These are phyloP conservation scores for Fusarium nygamai DNA, from an alignment of 2,329 filamentous ascomycete genomes.

Conservation along the genomic window DNA sequence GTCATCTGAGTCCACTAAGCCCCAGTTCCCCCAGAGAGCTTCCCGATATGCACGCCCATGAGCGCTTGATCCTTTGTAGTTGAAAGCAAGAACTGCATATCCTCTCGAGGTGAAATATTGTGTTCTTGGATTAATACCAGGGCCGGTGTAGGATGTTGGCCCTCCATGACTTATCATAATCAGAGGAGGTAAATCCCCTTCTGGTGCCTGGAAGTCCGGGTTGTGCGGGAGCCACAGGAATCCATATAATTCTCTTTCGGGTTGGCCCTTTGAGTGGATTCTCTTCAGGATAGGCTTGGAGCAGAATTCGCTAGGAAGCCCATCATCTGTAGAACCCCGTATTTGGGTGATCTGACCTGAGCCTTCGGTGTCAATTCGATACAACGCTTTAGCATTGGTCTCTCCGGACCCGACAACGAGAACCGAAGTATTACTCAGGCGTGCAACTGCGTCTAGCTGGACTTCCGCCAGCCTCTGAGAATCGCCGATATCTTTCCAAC, in stretches of 20 bases:
- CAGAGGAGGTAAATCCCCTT: conserved; percentile 55
- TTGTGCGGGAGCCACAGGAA: conserved; percentile 63
- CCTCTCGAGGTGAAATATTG: conserved; percentile 66
- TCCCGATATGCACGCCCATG: conserved; percentile 62
- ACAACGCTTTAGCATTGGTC: conserved; percentile 46
- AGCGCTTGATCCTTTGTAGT: conserved; percentile 63
- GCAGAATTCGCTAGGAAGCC: conserved; percentile 45
- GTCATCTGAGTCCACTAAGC: conserved; percentile 61
- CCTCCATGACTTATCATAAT: conserved; percentile 63
- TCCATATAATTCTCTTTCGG: conserved; percentile 51
- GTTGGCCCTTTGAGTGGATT: conserved; percentile 44
- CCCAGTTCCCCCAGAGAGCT: conserved; percentile 60
- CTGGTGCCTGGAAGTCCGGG: conserved; percentile 51
- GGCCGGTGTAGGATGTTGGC: conserved; percentile 55
- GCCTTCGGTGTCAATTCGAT: conserved; percentile 47
- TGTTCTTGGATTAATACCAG: conserved; percentile 55
- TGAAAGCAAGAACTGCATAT: conserved; percentile 61
- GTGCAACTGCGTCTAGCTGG: conserved; percentile 47
- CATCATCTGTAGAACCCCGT: conserved; percentile 48
- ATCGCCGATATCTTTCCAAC: conserved; percentile 46
- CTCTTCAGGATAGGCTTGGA: conserved; percentile 49
- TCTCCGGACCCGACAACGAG: conserved; percentile 52
- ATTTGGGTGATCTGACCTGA: conserved; percentile 43
- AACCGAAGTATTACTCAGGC: conserved; percentile 49
- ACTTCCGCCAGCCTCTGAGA: conserved; percentile 46